phyloP scores from a whole-genome alignment of 805 yeast genomes.

The Starmerella apis region DNA sequence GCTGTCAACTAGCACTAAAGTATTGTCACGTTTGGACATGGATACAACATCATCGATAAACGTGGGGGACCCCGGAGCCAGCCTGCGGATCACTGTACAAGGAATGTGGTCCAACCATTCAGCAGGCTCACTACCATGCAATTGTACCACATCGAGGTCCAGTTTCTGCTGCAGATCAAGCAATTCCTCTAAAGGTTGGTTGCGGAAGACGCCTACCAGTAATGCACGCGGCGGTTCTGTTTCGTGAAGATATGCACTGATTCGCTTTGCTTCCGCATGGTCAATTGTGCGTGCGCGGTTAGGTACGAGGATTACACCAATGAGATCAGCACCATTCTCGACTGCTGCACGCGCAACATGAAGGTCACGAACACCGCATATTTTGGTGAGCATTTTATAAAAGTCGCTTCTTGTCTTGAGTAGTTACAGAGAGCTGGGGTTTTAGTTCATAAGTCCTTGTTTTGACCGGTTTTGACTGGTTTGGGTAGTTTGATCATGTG shows the following conservation, averaged over 20 bases:
- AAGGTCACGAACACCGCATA: constrained; percentile 66
- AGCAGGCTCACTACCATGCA: constrained; percentile 68
- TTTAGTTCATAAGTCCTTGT: no score
- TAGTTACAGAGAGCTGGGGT: no score
- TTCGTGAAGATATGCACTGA: constrained; percentile 33
- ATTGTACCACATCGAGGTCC: constrained; percentile 66
- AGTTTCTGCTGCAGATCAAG: constrained; percentile 35
- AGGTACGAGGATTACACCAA: constrained; percentile 87
- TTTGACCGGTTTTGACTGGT: not conserved
- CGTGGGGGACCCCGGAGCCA: constrained; percentile 43
- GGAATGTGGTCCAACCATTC: constrained; percentile 35
- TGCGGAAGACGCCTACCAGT: constrained; percentile 82
- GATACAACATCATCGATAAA: constrained; percentile 29
- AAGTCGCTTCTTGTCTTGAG: no score
- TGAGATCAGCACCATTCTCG: constrained; percentile 56
- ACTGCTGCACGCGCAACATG: constrained; percentile 68
- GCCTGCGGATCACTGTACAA: constrained; percentile 64
- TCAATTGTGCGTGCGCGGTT: constrained; percentile 60
- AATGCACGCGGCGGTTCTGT: constrained; percentile 19
- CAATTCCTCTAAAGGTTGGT: constrained; percentile 63
- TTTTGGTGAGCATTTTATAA: constrained; percentile 53
- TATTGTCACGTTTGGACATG: constrained; percentile 11
- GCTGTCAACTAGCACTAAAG: constrained; percentile 61
- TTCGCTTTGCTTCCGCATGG: constrained; percentile 37
- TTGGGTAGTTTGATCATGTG: not conserved